Evolutionary conservation across 139 green algal species (phyloP), one percentile per base, ranked within the genome.

Genomic region (Microglena sp.): DNA sequence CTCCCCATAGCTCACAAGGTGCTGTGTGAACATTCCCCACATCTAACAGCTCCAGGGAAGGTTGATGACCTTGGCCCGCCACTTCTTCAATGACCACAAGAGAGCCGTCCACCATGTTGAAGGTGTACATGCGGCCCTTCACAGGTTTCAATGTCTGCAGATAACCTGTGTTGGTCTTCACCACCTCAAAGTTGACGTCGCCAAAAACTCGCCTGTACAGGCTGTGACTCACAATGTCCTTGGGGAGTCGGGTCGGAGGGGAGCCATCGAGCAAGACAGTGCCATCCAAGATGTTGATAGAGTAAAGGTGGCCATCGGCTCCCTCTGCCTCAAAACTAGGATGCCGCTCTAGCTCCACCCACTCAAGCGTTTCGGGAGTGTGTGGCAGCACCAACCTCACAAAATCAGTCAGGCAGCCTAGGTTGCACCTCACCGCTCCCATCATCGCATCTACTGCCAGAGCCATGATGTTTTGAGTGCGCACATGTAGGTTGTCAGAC

Each of bases 201-300:
- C 76, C 76, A 74, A 86, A 86, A 26, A 50, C 72, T 1, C 77
- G 67, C 7, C 21, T 18, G 69, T 81, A 86, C 50, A 82, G 43
- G 1, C 57, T 69, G 65, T 86, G 77, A 6, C 53, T 21, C 0
- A 69, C 54, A 3, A 86, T 63, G n/a, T 71, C 74, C 0, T 54
- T 65, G 34, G 58, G 58, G 33, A 65, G 58, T 4, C 58, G 28
- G 3, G 33, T 30, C 24, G 63, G 45, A 46, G 57, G 66, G 24
- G n/a, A 46, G 34, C 73, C 73, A 68, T 72, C 62, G 0, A 74
- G 24, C 57, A 79, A 56, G 27, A 82, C 72, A 0, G 60, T 58
- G 50, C 68, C 57, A 54, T 86, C 76, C 18, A 83, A 43, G 2
- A 78, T 5, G 55, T 86, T 83, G 62, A 86, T 65, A 2, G 70